Base-by-base conservation (phyloP, 2,329 filamentous ascomycete genomes). In the Xylaria sp. region DNA sequence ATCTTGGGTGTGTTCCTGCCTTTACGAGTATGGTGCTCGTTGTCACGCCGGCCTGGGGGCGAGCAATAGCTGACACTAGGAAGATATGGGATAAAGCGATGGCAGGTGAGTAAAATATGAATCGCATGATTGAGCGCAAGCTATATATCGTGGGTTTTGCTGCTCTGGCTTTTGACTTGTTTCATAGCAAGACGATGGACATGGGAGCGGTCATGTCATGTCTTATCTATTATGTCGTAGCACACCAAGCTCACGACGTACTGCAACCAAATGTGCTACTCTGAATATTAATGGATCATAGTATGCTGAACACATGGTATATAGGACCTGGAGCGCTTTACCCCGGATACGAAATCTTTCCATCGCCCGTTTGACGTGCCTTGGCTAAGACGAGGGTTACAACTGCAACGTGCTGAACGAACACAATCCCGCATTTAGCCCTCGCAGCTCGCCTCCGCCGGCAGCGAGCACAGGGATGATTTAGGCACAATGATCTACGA, bases 401-500 rank as follows among this genome's bases (percentile, higher is more conserved):
- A 53, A 45, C 45, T 55, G 53, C 59, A 55, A 53, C 63, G 36
- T 48, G 13, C 13, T 20, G 15, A 15, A 15, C n/a, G 32, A 63
- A 20, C 13, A 25, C 20, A n/a, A 28, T 36, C 23, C 34, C 32
- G 23, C 4, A 61, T 57, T 57, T 39, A 25, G 30, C 58, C 39
- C 25, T 41, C 45, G 28, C 10, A 36, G 41, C 39, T 46, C 50
- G 15, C 32, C 39, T 57, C 52, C 50, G 58, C 23, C 20, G 12
- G 10, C n/a, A 36, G 39, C 10, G n/a, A 46, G 18, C 12, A 43
- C 25, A 58, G 12, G 10, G 10, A 32, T 6, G n/a, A 62, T 62
- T 66, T 62, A 53, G 53, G 59, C 65, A 64, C 56, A 59, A 60
- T 60, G 20, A 41, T 32, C 20, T 46, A 48, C 13, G 4, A 48